phyloP scores from a whole-genome alignment of 148 eudicot genomes.

The Silene conica region DNA sequence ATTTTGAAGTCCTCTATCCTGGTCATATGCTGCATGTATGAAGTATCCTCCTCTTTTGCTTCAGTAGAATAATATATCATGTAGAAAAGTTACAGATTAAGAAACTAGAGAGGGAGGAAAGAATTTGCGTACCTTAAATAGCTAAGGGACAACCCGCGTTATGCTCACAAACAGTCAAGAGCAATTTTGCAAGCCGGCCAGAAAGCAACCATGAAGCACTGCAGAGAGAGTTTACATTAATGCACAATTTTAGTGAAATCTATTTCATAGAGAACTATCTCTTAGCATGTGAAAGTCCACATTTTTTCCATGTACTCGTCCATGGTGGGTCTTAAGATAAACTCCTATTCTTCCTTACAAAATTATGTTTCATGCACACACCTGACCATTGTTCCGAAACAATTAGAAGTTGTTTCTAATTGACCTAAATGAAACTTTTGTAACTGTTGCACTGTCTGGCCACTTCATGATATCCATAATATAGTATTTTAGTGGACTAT shows the following conservation, averaged over 20 bases:
- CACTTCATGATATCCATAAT: no score
- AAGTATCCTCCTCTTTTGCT: constrained; percentile 5
- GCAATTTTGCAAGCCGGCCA: constrained; percentile 88
- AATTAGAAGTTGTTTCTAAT: no score
- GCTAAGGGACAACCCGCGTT: constrained; percentile 65
- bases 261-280: neutral
- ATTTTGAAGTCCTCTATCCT: neutral
- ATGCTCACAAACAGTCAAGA: constrained; percentile 78
- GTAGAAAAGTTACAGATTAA: constrained; percentile 6
- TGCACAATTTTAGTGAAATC: neutral
- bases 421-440: no score
- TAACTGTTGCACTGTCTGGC: no score
- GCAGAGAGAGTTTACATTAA: constrained; percentile 16
- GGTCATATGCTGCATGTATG: neutral
- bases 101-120: neutral
- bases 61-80: neutral
- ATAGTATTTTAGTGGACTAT: no score
- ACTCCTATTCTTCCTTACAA: no score
- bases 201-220: constrained; percentile 85
- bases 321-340: no score
- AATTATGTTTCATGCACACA: no score
- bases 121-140: constrained; percentile 54
- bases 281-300: neutral
- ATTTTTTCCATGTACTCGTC: neutral
- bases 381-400: no score